Evolutionary conservation across 768 basidiomycete genomes (phyloP).

Genomic region (Trametes punicea): DNA sequence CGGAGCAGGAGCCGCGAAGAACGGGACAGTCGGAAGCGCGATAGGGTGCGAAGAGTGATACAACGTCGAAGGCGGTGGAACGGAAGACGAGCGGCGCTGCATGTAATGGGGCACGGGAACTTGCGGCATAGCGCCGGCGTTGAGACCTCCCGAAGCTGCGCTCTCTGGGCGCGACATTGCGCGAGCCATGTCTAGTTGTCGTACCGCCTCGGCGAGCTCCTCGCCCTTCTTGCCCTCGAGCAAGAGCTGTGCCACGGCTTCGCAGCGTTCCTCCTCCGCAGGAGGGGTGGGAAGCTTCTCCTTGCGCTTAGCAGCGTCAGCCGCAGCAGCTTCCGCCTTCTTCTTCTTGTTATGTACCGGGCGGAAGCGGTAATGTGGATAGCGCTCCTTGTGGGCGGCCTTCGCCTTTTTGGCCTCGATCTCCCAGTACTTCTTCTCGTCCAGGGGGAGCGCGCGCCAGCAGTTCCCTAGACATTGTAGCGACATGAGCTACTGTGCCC

Average conservation of each 20-base stretch:
- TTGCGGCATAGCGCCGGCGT: constrained; percentile 1
- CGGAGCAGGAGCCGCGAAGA: constrained; percentile 30
- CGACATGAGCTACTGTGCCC: neutral
- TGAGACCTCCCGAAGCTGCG: constrained; percentile 23
- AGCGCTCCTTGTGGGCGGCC: constrained; percentile 63
- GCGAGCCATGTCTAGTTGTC: constrained; percentile 43
- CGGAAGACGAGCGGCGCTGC: constrained; percentile 58
- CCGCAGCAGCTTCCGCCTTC: constrained; percentile 26
- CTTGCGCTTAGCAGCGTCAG: constrained; percentile 31
- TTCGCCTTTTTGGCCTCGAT: constrained; percentile 68
- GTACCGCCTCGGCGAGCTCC: constrained; percentile 58
- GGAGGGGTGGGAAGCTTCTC: constrained; percentile 24
- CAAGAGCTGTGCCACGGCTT: constrained; percentile 60
- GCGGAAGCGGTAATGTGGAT: constrained; percentile 59
- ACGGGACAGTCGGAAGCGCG: constrained; percentile 42
- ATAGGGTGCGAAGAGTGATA: constrained; percentile 34
- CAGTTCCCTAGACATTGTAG: constrained; percentile 35
- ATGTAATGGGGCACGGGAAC: constrained; percentile 27
- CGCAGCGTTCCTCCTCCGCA: constrained; percentile 34
- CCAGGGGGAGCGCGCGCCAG: constrained; percentile 67
- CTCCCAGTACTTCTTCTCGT: constrained; percentile 74
- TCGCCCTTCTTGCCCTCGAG: constrained; percentile 71
- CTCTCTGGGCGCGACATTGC: constrained; percentile 12
- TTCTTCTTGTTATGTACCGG: constrained; percentile 47
- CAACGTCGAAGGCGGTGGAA: constrained; percentile 49